A percentile compares a stretch with the other conserved stretches of the same genome.
Conservation (phyloP, 345 rosid species). For the Toxicodendron radicans region DNA sequence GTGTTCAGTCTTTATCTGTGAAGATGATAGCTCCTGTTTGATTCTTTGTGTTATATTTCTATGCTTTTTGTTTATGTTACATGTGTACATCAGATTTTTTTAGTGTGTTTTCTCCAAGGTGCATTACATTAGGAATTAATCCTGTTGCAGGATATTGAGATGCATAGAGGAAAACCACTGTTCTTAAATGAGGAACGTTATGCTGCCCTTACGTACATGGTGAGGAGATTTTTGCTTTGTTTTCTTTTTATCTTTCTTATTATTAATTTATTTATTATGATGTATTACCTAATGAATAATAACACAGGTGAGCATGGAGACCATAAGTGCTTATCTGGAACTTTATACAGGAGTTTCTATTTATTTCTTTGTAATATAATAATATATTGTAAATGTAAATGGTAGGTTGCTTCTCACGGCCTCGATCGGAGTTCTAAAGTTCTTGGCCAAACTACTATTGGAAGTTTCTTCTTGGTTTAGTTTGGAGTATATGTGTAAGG, state of each 20-base stretch:
- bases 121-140: not conserved
- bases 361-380: not conserved
- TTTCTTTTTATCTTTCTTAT: not conserved
- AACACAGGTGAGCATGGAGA: not conserved
- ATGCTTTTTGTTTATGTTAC: not conserved
- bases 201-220: constrained; percentile 83
- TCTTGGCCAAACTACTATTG: constrained; percentile 73
- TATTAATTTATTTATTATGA: not conserved
- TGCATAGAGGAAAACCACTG: constrained; percentile 81
- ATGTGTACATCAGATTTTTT: not conserved
- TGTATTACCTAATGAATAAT: not conserved
- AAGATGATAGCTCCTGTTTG: not conserved
- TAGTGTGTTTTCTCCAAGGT: not conserved
- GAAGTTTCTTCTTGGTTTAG: constrained; percentile 47
- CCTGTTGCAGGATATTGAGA: constrained; percentile 61
- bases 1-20: not conserved
- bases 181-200: constrained; percentile 97
- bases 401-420: constrained; percentile 94
- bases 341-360: not conserved
- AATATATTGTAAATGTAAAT: constrained; percentile 1
- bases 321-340: not conserved
- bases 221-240: constrained; percentile 28
- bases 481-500: constrained; percentile 27
- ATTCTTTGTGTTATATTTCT: not conserved
- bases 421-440: constrained; percentile 78